These are phyloP conservation scores for Gnomoniopsis sp. DNA, from an alignment of 2,329 filamentous ascomycete species.

Conservation along the genomic window DNA sequence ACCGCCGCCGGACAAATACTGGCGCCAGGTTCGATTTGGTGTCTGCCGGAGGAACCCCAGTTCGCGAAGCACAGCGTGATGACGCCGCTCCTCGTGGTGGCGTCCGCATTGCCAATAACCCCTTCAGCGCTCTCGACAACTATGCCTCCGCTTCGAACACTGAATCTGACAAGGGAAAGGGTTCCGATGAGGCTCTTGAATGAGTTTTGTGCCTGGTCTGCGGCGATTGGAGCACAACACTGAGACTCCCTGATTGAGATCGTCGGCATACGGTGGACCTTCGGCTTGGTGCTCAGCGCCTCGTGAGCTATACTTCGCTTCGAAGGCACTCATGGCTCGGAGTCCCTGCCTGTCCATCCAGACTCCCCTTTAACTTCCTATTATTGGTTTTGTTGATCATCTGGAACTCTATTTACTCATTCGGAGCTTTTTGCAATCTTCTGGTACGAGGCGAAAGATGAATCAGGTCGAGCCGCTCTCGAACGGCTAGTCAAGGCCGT, in stretches of 20 bases:
- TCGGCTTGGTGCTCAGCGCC: not conserved
- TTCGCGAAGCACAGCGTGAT: not conserved
- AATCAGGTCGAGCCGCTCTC: too few species aligned
- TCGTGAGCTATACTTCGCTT: too few species aligned
- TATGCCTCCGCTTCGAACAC: not conserved
- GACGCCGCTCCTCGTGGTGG: not conserved
- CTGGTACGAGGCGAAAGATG: too few species aligned
- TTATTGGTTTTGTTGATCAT: too few species aligned
- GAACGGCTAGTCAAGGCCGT: too few species aligned
- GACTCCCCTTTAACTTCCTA: too few species aligned
- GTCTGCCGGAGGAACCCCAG: not conserved
- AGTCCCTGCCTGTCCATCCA: too few species aligned
- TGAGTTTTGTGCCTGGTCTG: not conserved
- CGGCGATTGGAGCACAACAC: not conserved
- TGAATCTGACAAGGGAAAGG: not conserved
- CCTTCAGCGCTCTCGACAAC: not conserved
- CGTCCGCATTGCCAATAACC: constrained; percentile 1
- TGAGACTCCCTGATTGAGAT: not conserved
- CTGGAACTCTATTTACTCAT: too few species aligned
- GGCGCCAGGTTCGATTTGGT: not conserved
- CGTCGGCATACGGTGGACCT: not conserved
- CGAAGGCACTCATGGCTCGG: too few species aligned
- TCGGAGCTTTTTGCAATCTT: too few species aligned
- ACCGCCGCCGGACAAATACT: not conserved
- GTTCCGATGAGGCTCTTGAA: not conserved